Base-by-base conservation (phyloP, 352 stramenopile species). In the Phytophthora syringae region DNA sequence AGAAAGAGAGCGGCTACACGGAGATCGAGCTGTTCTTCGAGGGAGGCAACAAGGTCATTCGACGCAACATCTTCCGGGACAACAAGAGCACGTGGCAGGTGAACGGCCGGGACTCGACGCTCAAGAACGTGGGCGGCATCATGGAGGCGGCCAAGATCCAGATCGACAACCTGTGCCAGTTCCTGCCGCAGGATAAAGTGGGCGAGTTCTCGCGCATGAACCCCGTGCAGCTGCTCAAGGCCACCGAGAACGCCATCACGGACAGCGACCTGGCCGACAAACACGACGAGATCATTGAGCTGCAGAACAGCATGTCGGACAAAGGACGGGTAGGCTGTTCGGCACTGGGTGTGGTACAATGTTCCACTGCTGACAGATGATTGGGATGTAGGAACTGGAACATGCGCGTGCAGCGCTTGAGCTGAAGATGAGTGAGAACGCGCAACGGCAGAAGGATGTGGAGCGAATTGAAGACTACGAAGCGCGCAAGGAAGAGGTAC, bases 151-250 rank as follows among this genome's bases (percentile, higher is more conserved):
- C 92, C n/a, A 86, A 95, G 34, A 99, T 99, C 61, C 86, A 98
- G 61, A 97, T 99, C 69, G 94, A 99, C 74, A 99, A 99, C 67
- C 81, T 99, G 30, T 99, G 97, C 60, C 98, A 98, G 44, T 99
- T 99, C 64, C 72, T 99, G 21, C 98, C 98, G 2, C 98, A 99
- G 73, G 97, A 99, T 67, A 98, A 97, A 72, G 97, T 96, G 16
- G 87, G 89, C 51, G 87, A 96, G 65, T 96, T 96, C 53, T 93
- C 89, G n/a, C 77, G 84, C 28, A 94, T 96, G 86, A 95, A 93
- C 52, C 56, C 84, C 0, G 72, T 85, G 42, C 74, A 90, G 66
- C 72, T 96, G 39, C 68, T 96, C 2, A 84, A 84, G n/a, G 87
- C 87, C 2, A 96, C 89, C 11, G 84, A 96, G 57, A 79, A 63